Evolutionary conservation across 306 rosid species (phyloP).

Genomic region (Fragaria ananassa): DNA sequence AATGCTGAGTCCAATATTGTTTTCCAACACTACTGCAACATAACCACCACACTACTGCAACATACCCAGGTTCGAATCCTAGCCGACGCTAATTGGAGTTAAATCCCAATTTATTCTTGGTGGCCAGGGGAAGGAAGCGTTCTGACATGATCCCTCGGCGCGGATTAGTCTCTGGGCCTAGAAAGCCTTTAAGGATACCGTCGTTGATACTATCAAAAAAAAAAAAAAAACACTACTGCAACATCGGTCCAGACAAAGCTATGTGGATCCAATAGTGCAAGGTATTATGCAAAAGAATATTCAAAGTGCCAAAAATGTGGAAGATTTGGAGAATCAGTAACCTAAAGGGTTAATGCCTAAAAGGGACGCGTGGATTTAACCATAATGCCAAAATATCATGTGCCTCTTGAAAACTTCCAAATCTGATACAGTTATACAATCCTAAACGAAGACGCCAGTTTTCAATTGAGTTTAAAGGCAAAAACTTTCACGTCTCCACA

Average conservation of each 20-base stretch:
- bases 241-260: not conserved
- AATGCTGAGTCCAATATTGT: no score
- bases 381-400: not conserved
- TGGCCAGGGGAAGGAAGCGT: no score
- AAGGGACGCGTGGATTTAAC: not conserved
- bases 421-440: not conserved
- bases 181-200: no score
- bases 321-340: not conserved
- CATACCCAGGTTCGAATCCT: no score
- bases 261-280: no score
- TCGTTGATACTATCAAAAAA: no score
- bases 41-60: not conserved
- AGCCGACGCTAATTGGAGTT: no score
- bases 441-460: not conserved
- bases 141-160: no score
- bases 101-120: no score
- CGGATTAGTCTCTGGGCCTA: no score
- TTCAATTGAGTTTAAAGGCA: not conserved
- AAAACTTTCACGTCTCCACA: not conserved
- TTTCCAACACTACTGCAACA: not conserved
- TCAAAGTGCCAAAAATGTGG: not conserved
- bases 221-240: not conserved
- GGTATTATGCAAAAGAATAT: no score
- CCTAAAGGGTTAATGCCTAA: not conserved
- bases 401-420: slow-evolving; percentile 9